A percentile compares a stretch with the other conserved stretches of the same genome.
Evolutionary conservation across 176 grass and related monocot genomes (phyloP).

Genomic region (Triticum urartu): DNA sequence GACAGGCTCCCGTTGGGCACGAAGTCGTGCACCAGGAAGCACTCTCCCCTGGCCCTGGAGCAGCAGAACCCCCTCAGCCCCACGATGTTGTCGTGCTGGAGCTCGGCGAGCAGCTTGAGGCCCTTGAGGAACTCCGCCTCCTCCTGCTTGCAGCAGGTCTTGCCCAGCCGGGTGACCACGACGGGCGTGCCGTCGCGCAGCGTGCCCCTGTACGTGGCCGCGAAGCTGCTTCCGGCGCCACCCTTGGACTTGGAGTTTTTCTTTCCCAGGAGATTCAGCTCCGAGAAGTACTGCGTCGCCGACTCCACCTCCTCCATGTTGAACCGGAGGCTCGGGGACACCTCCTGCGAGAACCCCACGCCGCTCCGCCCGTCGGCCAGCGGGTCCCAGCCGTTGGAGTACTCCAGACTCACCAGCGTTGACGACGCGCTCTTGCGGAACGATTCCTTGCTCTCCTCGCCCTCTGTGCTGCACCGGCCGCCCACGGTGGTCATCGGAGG

Average conservation of each 20-base stretch:
- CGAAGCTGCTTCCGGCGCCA: conserved; percentile 18
- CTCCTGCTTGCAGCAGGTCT: conserved; percentile 90
- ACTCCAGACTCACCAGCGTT: conserved; percentile 85
- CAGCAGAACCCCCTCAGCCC: conserved; percentile 81
- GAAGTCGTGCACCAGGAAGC: conserved; percentile 90
- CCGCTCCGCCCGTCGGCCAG: conserved; percentile 57
- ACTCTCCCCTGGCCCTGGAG: conserved; percentile 80
- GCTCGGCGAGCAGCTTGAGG: conserved; percentile 51
- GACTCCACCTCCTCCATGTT: conserved; percentile 92
- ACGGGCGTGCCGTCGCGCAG: conserved; percentile 74
- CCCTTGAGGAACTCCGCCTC: conserved; percentile 83
- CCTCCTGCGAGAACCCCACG: conserved; percentile 43
- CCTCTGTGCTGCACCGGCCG: conserved; percentile 28
- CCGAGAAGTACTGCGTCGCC: conserved; percentile 90
- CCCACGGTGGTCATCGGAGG: background rate
- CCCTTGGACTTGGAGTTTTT: conserved; percentile 25
- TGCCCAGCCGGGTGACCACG: conserved; percentile 64
- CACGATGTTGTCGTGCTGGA: conserved; percentile 79
- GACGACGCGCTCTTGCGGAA: conserved; percentile 53
- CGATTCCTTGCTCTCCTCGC: conserved; percentile 22
- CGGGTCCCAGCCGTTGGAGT: conserved; percentile 86
- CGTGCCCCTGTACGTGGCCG: conserved; percentile 65
- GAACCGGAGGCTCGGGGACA: conserved; percentile 55
- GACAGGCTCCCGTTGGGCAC: conserved; percentile 77
- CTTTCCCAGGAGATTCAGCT: conserved; percentile 67